These are phyloP conservation scores for Lachnellula cervina DNA, from an alignment of 2,329 filamentous ascomycete genomes.

Conservation along the genomic window DNA sequence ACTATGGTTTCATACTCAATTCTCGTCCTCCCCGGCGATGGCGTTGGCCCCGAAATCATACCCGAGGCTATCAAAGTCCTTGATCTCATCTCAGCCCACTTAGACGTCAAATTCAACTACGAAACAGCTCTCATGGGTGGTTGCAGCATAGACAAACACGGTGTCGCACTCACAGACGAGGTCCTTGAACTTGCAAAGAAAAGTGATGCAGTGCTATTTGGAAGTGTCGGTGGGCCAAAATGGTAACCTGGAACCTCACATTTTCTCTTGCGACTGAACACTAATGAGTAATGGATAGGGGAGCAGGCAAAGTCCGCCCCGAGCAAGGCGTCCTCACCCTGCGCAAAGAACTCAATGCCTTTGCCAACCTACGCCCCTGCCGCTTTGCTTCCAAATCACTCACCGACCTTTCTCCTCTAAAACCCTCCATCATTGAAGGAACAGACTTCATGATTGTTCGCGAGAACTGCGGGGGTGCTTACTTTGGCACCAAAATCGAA, in stretches of 20 bases:
- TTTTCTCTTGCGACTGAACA: neutral
- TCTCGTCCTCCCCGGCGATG: conserved; percentile 43
- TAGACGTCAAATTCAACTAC: conserved; percentile 3
- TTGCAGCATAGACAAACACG: conserved; percentile 76
- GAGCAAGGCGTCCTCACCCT: conserved; percentile 93
- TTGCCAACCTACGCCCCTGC: conserved; percentile 96
- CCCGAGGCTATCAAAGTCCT: conserved; percentile 43
- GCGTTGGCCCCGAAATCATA: conserved; percentile 44
- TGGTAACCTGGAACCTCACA: conserved; percentile 31
- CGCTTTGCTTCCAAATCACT: conserved; percentile 48
- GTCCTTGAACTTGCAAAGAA: conserved; percentile 73
- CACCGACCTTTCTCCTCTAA: conserved; percentile 91
- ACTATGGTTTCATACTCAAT: conserved; percentile 20
- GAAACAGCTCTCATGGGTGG: conserved; percentile 2
- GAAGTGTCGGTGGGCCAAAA: conserved; percentile 69
- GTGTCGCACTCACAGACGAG: conserved; percentile 72
- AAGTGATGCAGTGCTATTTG: conserved; percentile 82
- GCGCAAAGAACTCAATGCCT: conserved; percentile 96
- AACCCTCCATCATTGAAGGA: conserved; percentile 78
- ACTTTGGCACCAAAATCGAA: conserved; percentile 94
- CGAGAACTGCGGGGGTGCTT: conserved; percentile 98
- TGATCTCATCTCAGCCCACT: conserved; percentile 31
- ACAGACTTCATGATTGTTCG: conserved; percentile 93
- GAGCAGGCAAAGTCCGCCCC: conserved; percentile 76
- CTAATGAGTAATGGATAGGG: conserved; percentile 59